Evolutionary conservation across 768 basidiomycete genomes (phyloP).

Genomic region (Termitomyces sp.): DNA sequence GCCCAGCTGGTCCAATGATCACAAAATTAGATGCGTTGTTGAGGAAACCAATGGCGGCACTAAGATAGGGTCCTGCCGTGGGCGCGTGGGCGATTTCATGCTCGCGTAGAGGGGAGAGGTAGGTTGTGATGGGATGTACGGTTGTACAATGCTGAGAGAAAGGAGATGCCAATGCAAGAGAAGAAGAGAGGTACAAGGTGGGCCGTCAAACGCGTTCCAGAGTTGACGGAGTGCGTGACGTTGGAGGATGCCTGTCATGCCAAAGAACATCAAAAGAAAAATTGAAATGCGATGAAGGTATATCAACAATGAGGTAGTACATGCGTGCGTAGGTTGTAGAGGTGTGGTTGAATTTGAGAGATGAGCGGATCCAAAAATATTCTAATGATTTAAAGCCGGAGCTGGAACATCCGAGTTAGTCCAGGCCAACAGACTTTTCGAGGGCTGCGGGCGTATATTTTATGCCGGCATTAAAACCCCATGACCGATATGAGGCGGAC

Average conservation of each 20-base stretch:
- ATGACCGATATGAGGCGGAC: neutral
- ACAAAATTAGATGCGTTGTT: neutral
- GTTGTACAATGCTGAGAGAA: constrained; percentile 13
- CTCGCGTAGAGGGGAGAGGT: neutral
- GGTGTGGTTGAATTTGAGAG: constrained; percentile 1
- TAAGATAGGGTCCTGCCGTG: neutral
- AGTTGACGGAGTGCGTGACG: neutral
- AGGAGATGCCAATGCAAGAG: constrained; percentile 10
- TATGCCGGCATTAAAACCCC: neutral
- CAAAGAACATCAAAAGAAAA: neutral
- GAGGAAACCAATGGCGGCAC: neutral
- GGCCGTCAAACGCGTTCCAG: neutral
- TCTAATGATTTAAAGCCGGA: neutral
- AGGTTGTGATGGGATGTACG: constrained; percentile 7
- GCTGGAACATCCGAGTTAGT: neutral
- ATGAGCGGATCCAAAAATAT: constrained; percentile 6
- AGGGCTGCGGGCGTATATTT: neutral
- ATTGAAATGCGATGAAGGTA: constrained; percentile 4
- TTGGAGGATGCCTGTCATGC: neutral
- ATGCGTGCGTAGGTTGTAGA: constrained; percentile 5
- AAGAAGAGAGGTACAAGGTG: neutral
- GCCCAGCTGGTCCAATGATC: neutral
- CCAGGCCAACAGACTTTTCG: constrained; percentile 2
- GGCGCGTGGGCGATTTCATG: neutral
- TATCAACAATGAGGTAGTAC: constrained; percentile 2